Evolutionary conservation across 1,139 yeast species (phyloP), one percentile per base, ranked within the genome.

Genomic region (Lodderomyces margitis): DNA sequence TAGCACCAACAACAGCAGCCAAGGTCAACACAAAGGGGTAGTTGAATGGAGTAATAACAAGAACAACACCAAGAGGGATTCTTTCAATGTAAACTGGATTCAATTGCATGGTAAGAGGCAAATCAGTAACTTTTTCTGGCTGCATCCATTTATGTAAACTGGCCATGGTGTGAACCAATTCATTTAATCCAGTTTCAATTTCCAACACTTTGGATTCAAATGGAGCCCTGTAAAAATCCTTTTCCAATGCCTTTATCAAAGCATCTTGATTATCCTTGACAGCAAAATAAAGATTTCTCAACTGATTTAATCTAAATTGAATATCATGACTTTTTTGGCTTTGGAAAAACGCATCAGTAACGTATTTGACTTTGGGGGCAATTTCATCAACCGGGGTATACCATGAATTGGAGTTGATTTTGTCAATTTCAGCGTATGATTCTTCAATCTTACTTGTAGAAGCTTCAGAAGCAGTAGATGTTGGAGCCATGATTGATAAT

Each of bases 21-120:
- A 89, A 50, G 0, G 87, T 57, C 49, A 91, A 67, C 34, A 77
- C 50, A 41, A 87, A 61, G 0, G 98, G 98, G 60, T 84, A 92
- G 64, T 91, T 91, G 76, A 87, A 91, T 0, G 98, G 96, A 1
- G 89, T 68, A 42, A 89, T 80, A 42, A 91, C 70, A 49, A 89
- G 72, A 2, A 86, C 86, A 4, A 80, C 77, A 2, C 98, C 97
- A 48, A 81, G 62, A 1, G 98, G 92, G 38, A 80, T 79, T 49
- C 75, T 75, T 53, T 83, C 85, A 38, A 86, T 64, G 39, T 67
- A 66, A 4, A 80, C 74, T 1, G 71, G 69, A 38, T 77, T 65
- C 21, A 78, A 64, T 38, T 68, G 57, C 67, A 79, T 45, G 66
- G 66, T 45, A 64, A 62, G 46, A 2, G 87, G 80, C 34, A 69